Evolutionary conservation across 805 yeast genomes (phyloP), one percentile per base, ranked within the genome.

Genomic region (Hermanozyma aechmeae): DNA sequence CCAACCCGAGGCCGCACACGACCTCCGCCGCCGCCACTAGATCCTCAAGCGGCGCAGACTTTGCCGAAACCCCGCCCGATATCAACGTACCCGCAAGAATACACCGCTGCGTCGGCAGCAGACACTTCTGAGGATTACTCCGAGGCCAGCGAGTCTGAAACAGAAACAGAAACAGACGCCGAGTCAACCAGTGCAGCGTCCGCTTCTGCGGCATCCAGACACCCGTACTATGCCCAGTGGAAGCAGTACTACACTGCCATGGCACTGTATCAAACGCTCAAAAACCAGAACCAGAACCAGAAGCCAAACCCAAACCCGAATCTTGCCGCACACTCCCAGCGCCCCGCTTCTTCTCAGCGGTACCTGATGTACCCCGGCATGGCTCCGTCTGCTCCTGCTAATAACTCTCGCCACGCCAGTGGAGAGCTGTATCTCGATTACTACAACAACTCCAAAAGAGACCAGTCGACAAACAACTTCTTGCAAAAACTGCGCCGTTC

Each of bases 191-290:
- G n/a, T n/a, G n/a, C n/a, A n/a, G n/a, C n/a, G n/a, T n/a, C n/a
- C n/a, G n/a, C n/a, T n/a, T n/a, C n/a, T n/a, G n/a, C n/a, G n/a
- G n/a, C n/a, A n/a, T n/a, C n/a, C n/a, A n/a, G 38, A 20, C 58
- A 55, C 31, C 58, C 59, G 6, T 52, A 53, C 32, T 52, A 55
- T 29, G 49, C 48, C 21, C 63, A 58, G 34, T 59, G 65, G 64
- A 52, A 50, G 25, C 54, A 50, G 28, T 60, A 59, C 38, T 59
- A 58, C 33, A 50, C 51, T 23, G 33, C 42, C 2, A 32, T 55
- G 27, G 54, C 50, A n/a, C 25, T 25, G 23, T 38, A 37, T 23
- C 34, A 31, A 16, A 27, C 20, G 33, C 40, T 19, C 42, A 38
- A 32, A 38, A 41, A 25, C 39, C 42, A 30, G 46, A 37, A 36